Conservation (phyloP, 768 basidiomycete genomes). For the Asterophora parasitica region DNA sequence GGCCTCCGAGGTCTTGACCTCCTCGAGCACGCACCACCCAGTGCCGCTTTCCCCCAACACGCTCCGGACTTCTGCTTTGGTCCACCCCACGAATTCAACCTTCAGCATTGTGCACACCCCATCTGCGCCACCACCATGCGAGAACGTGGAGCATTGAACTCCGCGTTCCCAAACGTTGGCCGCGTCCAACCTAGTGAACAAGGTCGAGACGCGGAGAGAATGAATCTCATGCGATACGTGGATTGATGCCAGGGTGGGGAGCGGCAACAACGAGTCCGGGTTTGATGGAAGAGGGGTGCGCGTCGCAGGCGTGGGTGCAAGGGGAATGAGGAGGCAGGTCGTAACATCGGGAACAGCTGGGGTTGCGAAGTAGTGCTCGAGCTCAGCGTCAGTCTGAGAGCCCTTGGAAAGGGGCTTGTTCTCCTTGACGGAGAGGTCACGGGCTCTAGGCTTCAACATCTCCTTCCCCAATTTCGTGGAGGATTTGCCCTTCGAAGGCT, state of each 20-base stretch:
- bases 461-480: slow-evolving; percentile 25
- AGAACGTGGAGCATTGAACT: slow-evolving; percentile 59
- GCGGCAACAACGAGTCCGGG: slow-evolving; percentile 41
- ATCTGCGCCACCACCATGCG: slow-evolving; percentile 32
- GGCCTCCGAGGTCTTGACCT: slow-evolving; percentile 28
- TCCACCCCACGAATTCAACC: slow-evolving; percentile 74
- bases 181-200: slow-evolving; percentile 69
- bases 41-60: slow-evolving; percentile 68
- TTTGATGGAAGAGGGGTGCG: slow-evolving; percentile 52
- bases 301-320: slow-evolving; percentile 67
- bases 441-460: slow-evolving; percentile 28
- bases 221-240: slow-evolving; percentile 55
- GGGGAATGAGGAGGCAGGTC: slow-evolving; percentile 69
- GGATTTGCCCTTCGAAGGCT: slow-evolving; percentile 21
- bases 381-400: slow-evolving; percentile 22
- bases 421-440: slow-evolving; percentile 14
- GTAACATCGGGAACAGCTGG: slow-evolving; percentile 37
- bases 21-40: slow-evolving; percentile 75
- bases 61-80: slow-evolving; percentile 54
- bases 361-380: slow-evolving; percentile 61
- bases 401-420: slow-evolving; percentile 5
- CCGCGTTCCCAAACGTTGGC: slow-evolving; percentile 63
- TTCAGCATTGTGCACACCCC: slow-evolving; percentile 64
- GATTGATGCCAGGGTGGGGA: slow-evolving; percentile 45
- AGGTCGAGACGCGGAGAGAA: slow-evolving; percentile 55